Base-by-base conservation (phyloP, 1,284 basidiomycete species). In the Anthracocystis walkeri region DNA sequence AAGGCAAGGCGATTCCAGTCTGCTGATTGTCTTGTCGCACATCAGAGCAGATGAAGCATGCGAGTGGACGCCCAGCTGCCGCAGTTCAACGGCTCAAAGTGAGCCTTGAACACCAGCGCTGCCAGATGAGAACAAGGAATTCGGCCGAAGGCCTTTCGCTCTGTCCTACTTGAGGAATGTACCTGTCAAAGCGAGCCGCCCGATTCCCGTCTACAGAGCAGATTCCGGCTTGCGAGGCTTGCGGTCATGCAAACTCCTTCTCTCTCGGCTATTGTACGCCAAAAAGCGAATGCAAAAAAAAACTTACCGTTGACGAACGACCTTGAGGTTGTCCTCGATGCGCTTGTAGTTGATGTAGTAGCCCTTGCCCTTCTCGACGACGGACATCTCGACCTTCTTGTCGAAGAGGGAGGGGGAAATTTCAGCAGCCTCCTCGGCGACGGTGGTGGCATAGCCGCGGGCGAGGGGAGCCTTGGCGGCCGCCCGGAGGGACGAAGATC, bases 311-410 rank as follows among this genome's bases (percentile, higher is more conserved):
- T 61, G n/a, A 58, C 83, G 82, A 59, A 85, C 82, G 65, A 85
- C 68, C 68, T 82, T 78, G 64, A 85, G 75, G 82, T 84, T 84
- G 60, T 85, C 82, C 66, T 81, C 82, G 54, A 84, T 76, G 53
- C 77, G 77, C 71, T 80, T 75, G 82, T 85, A 85, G 76, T 84
- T 84, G 72, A 84, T 68, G 77, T 78, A 85, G 82, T 79, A 79
- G 38, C 80, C 81, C 78, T 83, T 81, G 67, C 83, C 83, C 65
- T 78, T 77, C 74, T 85, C 83, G 60, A 83, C 71, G 57, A 68
- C 51, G 71, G 79, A 81, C 76, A 85, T 81, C 72, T 85, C 83
- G 55, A 85, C 82, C 73, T 84, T 84, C 56, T 77, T 78, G 75
- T 82, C 76, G 54, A 82, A 81, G 58, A 83, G 71, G 8, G 75